Base-by-base conservation (phyloP, 2,329 filamentous ascomycete genomes). In the Colletotrichum caudatum region DNA sequence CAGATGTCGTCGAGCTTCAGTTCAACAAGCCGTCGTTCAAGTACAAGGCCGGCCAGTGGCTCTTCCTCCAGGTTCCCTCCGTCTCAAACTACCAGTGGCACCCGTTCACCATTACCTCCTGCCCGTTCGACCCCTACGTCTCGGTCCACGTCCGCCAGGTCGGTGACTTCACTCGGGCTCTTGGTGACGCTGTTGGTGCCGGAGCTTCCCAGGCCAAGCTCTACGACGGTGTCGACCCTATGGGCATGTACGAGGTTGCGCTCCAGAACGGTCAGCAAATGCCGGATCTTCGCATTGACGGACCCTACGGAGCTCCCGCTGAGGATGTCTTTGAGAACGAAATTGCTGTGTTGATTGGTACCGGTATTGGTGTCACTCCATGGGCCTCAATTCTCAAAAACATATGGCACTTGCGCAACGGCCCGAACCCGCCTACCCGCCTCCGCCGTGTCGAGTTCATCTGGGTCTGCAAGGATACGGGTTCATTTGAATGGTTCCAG, bases 401-500 rank as follows among this genome's bases (percentile, higher is more conserved):
- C 81, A 98, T 99, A 82, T 99, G 95, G 94, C 95, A 99, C 81
- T 88, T 97, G 78, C 94, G 96, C 74, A 92, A 96, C 74, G 90
- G 92, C 20, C 95, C 95, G 9, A 96, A 98, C 84, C 94, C 95
- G 33, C 95, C 95, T 1, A 91, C 90, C 61, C 93, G 95, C 78
- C 91, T 99, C 58, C 93, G 94, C 71, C 92, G 96, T 81, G 95
- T 99, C 41, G 96, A 99, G 81, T 99, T 99, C 83, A 97, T 99
- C 85, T 99, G 96, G 96, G 92, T 98, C 63, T 98, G 95, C 88
- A 96, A 93, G 81, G 95, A 98, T 78, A 97, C 95, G 0, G 93
- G 90, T 44, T 97, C 95, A 0, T 99, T 99, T 78, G 96, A 98
- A 83, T 99, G 96, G 96, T 98, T 99, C 86, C 96, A 99, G 81